Evolutionary conservation across 169 alveolate species (phyloP), one percentile per base, ranked within the genome.

Genomic region (Eimeria maxima): DNA sequence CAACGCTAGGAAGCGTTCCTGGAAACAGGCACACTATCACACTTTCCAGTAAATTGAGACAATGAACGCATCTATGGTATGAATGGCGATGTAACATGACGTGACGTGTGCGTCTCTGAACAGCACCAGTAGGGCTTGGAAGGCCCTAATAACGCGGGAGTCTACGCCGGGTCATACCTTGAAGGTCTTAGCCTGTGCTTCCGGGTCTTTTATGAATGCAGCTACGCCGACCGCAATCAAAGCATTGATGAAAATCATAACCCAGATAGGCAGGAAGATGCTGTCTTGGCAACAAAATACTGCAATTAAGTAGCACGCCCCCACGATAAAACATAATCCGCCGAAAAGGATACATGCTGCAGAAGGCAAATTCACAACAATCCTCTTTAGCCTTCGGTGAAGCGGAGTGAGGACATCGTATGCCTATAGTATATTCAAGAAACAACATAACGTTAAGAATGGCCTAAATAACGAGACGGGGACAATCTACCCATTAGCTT

Each of bases 1-100:
- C 78, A 86, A 60, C 22, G 93, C 93, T 29, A 86, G 93, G 93
- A 86, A 86, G 42, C 93, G 93, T 47, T 86, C 93, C 93, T 86
- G 60, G 20, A 86, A 44, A 86, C 27, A 86, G 57, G n/a, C 74
- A 38, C 74, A n/a, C 74, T 3, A n/a, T 13, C 3, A 14, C 60
- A 53, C 1, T 53, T 14, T 14, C 60, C 60, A 53, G 69, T 6
- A 65, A 38, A 65, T 16, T 65, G 33, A 20, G 74, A 65, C 42
- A 65, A 33, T 65, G 74, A 0, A 38, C 38, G 16, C 22, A 65
- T 20, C 10, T 0, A 13, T 3, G 18, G 38, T n/a, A 65, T 65
- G 42, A 10, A 24, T 4, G 38, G 1, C 14, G 74, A 65, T 65
- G 38, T 65, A 44, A 0, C 74, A 20, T 8, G 74, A 20, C 38